Base-by-base conservation (phyloP, 2,329 filamentous ascomycete species). In the Arthrobotrys conoides region DNA sequence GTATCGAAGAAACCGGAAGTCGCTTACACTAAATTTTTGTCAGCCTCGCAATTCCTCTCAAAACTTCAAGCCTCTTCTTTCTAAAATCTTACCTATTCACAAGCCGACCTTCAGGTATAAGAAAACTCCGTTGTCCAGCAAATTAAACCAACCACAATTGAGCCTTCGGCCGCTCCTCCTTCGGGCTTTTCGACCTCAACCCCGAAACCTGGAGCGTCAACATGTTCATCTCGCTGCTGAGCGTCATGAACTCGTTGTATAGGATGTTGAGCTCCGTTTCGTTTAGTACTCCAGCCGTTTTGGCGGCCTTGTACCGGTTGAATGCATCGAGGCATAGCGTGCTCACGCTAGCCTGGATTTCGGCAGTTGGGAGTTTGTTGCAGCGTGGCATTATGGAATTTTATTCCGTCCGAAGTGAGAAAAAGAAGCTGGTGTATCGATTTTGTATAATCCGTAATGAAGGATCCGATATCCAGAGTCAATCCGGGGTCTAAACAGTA, bases 341-440 rank as follows among this genome's bases (percentile, higher is more conserved):
- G 73, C 73, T 64, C 36, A 77, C 73, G 67, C 73, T 77, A 53
- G 73, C 73, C 73, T 77, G 73, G 5, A 77, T 77, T 57, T 77
- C 73, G 33, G 73, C 44, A 10, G 53, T 63, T 20, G 73, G 73
- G 18, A 71, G 61, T 53, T 77, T 77, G 36, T 77, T 71, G 63
- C 73, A 77, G 59, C 73, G 73, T 9, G 73, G 73, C 73, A 77
- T 77, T 18, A 18, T 64, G 53, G 5, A 14, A 30, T 30, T 55
- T n/a, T 55, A 27, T 51, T 27, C 14, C 2, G 24, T 16, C 38
- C 38, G 38, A 16, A 44, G 12, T 1, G 8, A n/a, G 5, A 44
- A 44, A 14, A 44, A 44, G n/a, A n/a, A 30, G 27, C 27, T 6
- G 27, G 27, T 30, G 6, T 41, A 14, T 41, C 38, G 38, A 36